phyloP scores from a whole-genome alignment of 306 rosid genomes.

The Sesbania bispinosa region DNA sequence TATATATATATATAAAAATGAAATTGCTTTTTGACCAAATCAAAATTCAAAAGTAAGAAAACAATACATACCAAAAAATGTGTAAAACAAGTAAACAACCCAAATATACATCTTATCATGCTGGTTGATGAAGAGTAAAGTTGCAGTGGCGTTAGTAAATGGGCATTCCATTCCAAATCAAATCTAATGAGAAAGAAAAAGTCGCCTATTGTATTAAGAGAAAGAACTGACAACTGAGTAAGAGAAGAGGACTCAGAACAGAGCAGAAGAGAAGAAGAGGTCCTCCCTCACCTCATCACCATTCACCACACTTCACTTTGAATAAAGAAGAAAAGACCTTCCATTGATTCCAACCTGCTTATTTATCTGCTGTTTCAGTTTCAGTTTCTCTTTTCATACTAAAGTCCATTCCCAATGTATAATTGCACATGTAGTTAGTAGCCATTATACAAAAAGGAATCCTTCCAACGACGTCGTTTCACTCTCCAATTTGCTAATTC shows the following conservation, averaged over 20 bases:
- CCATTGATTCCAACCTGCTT: not conserved
- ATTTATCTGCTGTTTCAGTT: not conserved
- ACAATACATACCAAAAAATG: not conserved
- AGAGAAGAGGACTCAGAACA: not conserved
- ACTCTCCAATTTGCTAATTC: not conserved
- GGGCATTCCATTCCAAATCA: not conserved
- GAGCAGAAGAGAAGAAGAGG: not conserved
- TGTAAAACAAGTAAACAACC: constrained; percentile 3
- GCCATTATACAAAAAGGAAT: not conserved
- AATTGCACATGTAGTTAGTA: not conserved
- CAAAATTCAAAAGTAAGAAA: constrained; percentile 11
- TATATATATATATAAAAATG: no score
- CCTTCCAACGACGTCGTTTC: constrained; percentile 25
- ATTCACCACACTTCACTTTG: not conserved
- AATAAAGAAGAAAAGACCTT: not conserved
- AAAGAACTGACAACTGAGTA: not conserved
- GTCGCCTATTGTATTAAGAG: not conserved
- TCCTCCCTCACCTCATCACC: no score
- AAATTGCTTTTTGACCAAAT: constrained; percentile 3
- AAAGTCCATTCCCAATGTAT: constrained; percentile 23
- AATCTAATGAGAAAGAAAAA: not conserved
- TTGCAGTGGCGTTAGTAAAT: not conserved
- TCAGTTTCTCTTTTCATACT: not conserved
- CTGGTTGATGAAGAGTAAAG: not conserved
- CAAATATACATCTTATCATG: not conserved